Percentiles rank a stretch among this genome's conserved stretches.
Evolutionary conservation across 192 early-diverging fungal genomes (phyloP).

Genomic region (Linnemannia elongata): DNA sequence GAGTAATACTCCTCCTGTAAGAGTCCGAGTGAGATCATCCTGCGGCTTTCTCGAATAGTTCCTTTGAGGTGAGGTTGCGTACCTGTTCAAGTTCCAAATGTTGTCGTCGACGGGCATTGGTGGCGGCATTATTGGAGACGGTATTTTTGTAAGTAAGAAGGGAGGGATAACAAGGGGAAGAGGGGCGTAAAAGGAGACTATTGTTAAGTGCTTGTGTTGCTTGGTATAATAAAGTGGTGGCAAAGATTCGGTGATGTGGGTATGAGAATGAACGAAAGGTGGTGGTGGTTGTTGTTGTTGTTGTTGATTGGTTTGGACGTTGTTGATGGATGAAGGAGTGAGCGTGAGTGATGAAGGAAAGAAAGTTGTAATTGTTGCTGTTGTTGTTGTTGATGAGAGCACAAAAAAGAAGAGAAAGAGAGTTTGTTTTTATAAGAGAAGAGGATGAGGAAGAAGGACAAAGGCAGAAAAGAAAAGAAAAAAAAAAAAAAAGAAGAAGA

Average conservation of each 20-base stretch:
- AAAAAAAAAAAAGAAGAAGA: not conserved
- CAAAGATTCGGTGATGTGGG: not conserved
- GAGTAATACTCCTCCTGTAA: too few relatives aligned
- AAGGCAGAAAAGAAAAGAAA: not conserved
- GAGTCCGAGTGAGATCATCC: not conserved
- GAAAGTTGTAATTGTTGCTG: too few relatives aligned
- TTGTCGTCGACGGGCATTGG: constrained; percentile 57
- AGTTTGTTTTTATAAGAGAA: not conserved
- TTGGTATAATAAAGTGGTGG: not conserved
- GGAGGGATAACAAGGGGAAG: not conserved
- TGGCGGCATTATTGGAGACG: constrained; percentile 32
- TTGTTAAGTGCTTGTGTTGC: not conserved
- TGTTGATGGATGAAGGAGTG: not conserved
- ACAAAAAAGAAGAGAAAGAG: not conserved
- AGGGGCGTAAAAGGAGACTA: too few relatives aligned
- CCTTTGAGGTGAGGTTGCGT: not conserved
- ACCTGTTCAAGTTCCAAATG: constrained; percentile 57
- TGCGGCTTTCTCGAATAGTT: not conserved
- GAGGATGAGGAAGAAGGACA: not conserved
- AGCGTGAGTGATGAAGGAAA: not conserved
- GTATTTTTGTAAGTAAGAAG: not conserved
- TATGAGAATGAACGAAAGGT: not conserved
- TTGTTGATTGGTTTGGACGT: not conserved
- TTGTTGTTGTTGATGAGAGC: not conserved
- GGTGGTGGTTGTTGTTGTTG: not conserved